phyloP scores from a whole-genome alignment of 306 rosid genomes.

The Luffa aegyptiaca region DNA sequence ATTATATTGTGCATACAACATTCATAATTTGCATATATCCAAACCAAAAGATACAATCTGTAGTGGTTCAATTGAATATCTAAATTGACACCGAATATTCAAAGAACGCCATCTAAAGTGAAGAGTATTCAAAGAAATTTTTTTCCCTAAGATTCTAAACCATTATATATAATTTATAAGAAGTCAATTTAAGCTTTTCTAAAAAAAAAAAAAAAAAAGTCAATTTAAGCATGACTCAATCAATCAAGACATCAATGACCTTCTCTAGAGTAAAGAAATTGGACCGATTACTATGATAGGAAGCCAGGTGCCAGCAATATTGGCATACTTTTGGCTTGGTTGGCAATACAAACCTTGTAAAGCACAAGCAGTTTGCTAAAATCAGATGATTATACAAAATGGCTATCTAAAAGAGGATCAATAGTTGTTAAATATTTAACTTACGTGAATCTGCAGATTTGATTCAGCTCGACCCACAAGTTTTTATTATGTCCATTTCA shows the following conservation, averaged over 20 bases:
- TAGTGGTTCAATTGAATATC: background rate
- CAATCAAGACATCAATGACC: background rate
- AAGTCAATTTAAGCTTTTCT: background rate
- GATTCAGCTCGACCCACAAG: background rate
- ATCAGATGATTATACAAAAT: background rate
- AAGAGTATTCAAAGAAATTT: background rate
- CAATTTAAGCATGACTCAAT: no score
- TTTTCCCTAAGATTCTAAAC: background rate
- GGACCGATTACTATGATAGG: background rate
- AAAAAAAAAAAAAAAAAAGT: no score
- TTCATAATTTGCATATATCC: background rate
- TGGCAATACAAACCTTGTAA: background rate
- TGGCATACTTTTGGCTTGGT: background rate
- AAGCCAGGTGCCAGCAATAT: background rate
- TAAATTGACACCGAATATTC: background rate
- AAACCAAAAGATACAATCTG: background rate
- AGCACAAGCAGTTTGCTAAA: background rate
- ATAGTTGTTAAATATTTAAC: background rate
- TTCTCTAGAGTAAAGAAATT: background rate
- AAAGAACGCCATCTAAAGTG: background rate
- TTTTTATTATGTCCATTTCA: background rate
- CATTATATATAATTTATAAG: background rate
- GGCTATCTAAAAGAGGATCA: background rate
- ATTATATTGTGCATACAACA: background rate
- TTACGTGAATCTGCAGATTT: constrained; percentile 8